Percentiles rank a stretch among this genome's conserved stretches.
phyloP scores from a whole-genome alignment of 441 rosid genomes.

The Syzygium syzygioides region DNA sequence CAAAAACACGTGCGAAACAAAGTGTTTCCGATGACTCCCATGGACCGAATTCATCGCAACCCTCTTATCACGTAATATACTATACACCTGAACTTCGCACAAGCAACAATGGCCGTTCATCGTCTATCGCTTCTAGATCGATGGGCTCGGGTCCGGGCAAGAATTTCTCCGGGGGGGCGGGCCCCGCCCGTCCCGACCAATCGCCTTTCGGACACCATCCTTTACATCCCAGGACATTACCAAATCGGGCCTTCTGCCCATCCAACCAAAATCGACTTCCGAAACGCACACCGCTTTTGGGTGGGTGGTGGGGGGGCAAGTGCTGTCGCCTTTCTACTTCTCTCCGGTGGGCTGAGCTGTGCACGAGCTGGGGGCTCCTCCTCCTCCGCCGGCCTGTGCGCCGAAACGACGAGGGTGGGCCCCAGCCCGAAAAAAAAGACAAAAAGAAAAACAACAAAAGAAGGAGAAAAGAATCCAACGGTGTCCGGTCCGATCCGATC shows the following conservation, averaged over 20 bases:
- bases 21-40: not conserved
- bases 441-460: rapidly evolving
- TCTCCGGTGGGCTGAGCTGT: not conserved
- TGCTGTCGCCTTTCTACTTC: not conserved
- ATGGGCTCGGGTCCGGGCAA: not conserved
- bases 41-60: rapidly evolving
- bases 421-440: rapidly evolving
- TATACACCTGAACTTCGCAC: not conserved
- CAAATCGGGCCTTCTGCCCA: not conserved
- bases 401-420: not conserved
- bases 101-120: not conserved
- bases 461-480: not conserved
- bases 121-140: not conserved
- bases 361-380: not conserved
- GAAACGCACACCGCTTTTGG: not conserved
- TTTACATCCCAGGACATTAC: not conserved
- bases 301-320: no score
- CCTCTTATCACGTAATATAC: rapidly evolving
- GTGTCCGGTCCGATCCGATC: not conserved
- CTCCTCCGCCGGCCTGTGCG: not conserved
- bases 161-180: not conserved
- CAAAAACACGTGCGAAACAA: rapidly evolving
- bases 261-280: not conserved
- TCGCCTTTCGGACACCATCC: not conserved
- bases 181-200: not conserved